Base-by-base conservation (phyloP, 352 stramenopile genomes). In the Nothophytophthora sp. region DNA sequence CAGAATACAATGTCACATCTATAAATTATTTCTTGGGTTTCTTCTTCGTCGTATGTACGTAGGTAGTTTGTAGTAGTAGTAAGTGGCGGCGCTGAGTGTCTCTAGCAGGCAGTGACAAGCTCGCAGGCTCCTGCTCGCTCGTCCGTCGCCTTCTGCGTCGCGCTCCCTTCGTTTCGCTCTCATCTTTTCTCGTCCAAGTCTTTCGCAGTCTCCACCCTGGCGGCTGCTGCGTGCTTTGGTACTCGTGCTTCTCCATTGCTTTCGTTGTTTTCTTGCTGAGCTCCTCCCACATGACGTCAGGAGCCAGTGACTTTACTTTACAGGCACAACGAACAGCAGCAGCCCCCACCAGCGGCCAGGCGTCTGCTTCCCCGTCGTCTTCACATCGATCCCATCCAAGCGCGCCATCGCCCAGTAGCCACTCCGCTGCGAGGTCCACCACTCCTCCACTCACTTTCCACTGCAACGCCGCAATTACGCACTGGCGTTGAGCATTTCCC, bases 401-500 rank as follows among this genome's bases (percentile, higher is more conserved):
- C n/a, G n/a, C n/a, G n/a, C n/a, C n/a, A n/a, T n/a, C n/a, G n/a
- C n/a, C n/a, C n/a, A n/a, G n/a, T n/a, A n/a, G n/a, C n/a, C n/a
- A n/a, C n/a, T n/a, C n/a, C n/a, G n/a, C n/a, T n/a, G n/a, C n/a
- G n/a, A n/a, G n/a, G n/a, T n/a, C n/a, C n/a, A n/a, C n/a, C n/a
- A n/a, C n/a, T n/a, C n/a, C n/a, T n/a, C n/a, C n/a, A n/a, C n/a
- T n/a, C n/a, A n/a, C n/a, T n/a, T n/a, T n/a, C n/a, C n/a, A n/a
- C 23, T 50, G 55, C 42, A 50, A 39, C 37, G 41, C 25, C 45
- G 27, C n/a, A n/a, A 65, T 69, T 60, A 89, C 54, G 72, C 64
- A 45, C 61, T 60, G 23, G 47, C 46, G 47, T 81, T 84, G 36
- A 92, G 79, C 76, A 92, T 89, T 40, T 92, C 80, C 80, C 81